Evolutionary conservation across 75 land plant species (phyloP), one percentile per base, ranked within the genome.

Genomic region (Selaginella tamariscina): DNA sequence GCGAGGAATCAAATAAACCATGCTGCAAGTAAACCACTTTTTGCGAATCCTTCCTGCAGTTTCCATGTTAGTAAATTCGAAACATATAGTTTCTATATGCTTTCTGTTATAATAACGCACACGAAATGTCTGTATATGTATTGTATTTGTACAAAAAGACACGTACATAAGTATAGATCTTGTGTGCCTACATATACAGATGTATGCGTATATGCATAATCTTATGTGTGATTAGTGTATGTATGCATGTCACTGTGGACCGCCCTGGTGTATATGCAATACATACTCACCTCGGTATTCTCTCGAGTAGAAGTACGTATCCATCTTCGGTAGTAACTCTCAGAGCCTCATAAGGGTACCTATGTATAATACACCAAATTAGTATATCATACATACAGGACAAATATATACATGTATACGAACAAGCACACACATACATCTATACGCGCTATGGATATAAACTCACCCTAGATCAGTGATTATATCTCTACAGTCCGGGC

Each of bases 291-390:
- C 99, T 95, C 33, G 99, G 99, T 24, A 91, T 85, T 77, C 99
- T 83, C 80, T 95, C 99, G 56, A 95, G 67, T 31, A 86, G 83
- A 64, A 95, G 87, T 32, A 88, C 79, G 83, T 95, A 82, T 32
- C 99, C 99, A 81, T 91, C 99, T 54, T 78, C 75, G 33, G 99
- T 95, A 30, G 80, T 77, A 62, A 95, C 97, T 62, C 73, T 86
- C 31, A 95, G 87, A 28, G 87, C 83, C 78, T 95, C 99, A 75
- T 95, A 95, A 26, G 99, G 99, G 70, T 95, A 95, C 77, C 99
- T 95, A 56, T 29, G 72, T 23, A 31, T 39, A 39, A 5, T 39
- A 5, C 5, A 15, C 15, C 49, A 5, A 39, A 39, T 5, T 5
- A 39, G 15, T 5, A 39, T 39, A 5, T 5, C 49, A 39, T 5